These are phyloP conservation scores for Violaceomyces palustris DNA, from an alignment of 1,284 basidiomycete genomes.

Conservation along the genomic window DNA sequence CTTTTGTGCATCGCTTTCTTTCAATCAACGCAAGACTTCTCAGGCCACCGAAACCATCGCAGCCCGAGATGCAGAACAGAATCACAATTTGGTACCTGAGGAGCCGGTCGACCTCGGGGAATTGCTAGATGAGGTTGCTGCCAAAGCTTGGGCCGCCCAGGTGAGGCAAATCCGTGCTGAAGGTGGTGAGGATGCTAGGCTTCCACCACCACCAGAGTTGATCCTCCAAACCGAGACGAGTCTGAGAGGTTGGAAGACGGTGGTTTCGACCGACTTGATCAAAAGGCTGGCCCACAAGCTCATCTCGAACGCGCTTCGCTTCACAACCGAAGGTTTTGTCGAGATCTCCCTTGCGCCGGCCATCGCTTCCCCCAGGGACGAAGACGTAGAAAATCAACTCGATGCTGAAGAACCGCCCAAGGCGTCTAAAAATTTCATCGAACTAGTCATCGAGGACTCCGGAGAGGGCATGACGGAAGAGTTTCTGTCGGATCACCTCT, in stretches of 20 bases:
- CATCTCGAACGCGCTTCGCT: conserved; percentile 32
- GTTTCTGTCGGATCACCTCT: conserved; percentile 25
- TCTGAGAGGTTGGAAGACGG: conserved; percentile 23
- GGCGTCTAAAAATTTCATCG: conserved; percentile 8
- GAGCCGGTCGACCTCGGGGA: conserved; percentile 22
- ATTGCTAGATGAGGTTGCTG: conserved; percentile 17
- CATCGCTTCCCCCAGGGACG: conserved; percentile 1
- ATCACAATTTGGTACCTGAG: conserved; percentile 12
- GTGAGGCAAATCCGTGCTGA: conserved; percentile 28
- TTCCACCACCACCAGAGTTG: conserved; percentile 37
- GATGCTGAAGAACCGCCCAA: neutral
- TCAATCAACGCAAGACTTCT: neutral
- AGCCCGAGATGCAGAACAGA: conserved; percentile 15
- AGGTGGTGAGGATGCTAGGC: conserved; percentile 22
- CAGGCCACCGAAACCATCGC: conserved; percentile 16
- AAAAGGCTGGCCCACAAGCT: conserved; percentile 26
- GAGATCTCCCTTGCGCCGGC: conserved; percentile 25
- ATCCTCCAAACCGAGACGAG: conserved; percentile 30
- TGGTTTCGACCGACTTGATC: conserved; percentile 12
- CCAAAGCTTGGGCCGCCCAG: conserved; percentile 21
- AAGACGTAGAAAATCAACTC: conserved; percentile 3
- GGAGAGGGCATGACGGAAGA: conserved; percentile 38
- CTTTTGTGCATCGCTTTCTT: too few species aligned
- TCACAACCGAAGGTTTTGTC: conserved; percentile 32
- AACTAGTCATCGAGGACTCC: conserved; percentile 28